Percentiles rank a stretch among this genome's conserved stretches.
Evolutionary conservation across 805 yeast genomes (phyloP).

Genomic region (Ogataea pilisensis): DNA sequence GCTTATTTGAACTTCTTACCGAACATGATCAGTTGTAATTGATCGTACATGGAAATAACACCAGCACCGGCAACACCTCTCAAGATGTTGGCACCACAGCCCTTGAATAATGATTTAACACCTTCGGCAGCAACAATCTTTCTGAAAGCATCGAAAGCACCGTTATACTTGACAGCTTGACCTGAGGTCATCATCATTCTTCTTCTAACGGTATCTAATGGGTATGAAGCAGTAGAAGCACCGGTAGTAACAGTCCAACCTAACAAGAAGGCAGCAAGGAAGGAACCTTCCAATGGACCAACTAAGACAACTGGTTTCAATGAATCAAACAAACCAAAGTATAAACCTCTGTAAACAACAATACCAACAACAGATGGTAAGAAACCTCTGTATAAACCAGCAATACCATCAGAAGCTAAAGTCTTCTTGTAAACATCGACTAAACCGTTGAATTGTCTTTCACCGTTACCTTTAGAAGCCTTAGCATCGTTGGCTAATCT

Average conservation of each 20-base stretch:
- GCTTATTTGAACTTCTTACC: slow-evolving; percentile 88
- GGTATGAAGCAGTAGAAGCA: slow-evolving; percentile 98
- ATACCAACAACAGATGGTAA: slow-evolving; percentile 98
- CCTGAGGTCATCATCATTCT: slow-evolving; percentile 99
- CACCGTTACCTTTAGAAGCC: slow-evolving; percentile 80
- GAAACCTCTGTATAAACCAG: slow-evolving; percentile 99
- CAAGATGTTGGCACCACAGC: slow-evolving; percentile 99
- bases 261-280: slow-evolving; percentile 91
- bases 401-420: slow-evolving; percentile 91
- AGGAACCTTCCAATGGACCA: slow-evolving; percentile 92
- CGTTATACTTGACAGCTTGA: slow-evolving; percentile 94
- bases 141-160: slow-evolving; percentile 90
- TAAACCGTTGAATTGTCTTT: slow-evolving; percentile 96
- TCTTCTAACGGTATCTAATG: slow-evolving; percentile 99
- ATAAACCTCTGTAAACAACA: slow-evolving; percentile 97
- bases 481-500: slow-evolving; percentile 98
- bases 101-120: slow-evolving; percentile 89
- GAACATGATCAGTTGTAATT: slow-evolving; percentile 88
- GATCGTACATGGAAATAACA: slow-evolving; percentile 97
- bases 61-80: slow-evolving; percentile 99
- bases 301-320: slow-evolving; percentile 90
- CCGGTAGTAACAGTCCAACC: slow-evolving; percentile 99
- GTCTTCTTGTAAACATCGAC: slow-evolving; percentile 96
- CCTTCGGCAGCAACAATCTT: slow-evolving; percentile 96
- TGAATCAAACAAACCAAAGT: slow-evolving; percentile 97